A percentile compares a stretch with the other conserved stretches of the same genome.
Conservation (phyloP, 495 filamentous ascomycete genomes). For the Podospora comata region DNA sequence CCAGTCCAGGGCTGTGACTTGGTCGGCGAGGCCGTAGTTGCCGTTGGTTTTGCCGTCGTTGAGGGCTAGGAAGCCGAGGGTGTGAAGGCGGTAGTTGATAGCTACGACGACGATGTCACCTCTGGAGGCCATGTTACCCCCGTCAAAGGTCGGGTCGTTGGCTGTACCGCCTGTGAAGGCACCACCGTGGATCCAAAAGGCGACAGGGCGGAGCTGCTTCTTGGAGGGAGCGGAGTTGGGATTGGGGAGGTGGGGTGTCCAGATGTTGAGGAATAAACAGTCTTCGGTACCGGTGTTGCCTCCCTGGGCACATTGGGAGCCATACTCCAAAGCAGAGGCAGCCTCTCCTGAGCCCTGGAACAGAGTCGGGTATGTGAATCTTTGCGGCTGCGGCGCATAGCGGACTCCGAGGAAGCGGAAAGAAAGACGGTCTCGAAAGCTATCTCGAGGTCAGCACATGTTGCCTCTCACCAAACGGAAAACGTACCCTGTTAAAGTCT, state of each 20-base stretch:
- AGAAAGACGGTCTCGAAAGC: constrained; percentile 50
- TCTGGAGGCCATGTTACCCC: constrained; percentile 46
- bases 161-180: constrained; percentile 40
- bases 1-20: constrained; percentile 63
- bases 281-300: constrained; percentile 41
- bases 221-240: constrained; percentile 22
- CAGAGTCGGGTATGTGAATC: constrained; percentile 40
- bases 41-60: constrained; percentile 49
- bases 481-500: constrained; percentile 43
- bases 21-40: constrained; percentile 54
- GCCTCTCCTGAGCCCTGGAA: constrained; percentile 35
- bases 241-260: constrained; percentile 50
- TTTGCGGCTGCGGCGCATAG: constrained; percentile 39
- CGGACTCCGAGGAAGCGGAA: constrained; percentile 50
- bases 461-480: neutral
- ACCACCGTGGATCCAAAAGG: constrained; percentile 50
- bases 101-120: constrained; percentile 59
- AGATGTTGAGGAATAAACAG: constrained; percentile 55
- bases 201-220: constrained; percentile 46
- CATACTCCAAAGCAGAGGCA: constrained; percentile 39
- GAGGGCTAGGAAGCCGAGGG: constrained; percentile 58
- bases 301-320: constrained; percentile 42
- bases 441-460: constrained; percentile 9
- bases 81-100: constrained; percentile 62
- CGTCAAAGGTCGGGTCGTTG: constrained; percentile 46